Evolutionary conservation across 2,329 filamentous ascomycete genomes (phyloP), one percentile per base, ranked within the genome.

Genomic region (Escovopsis sp.): DNA sequence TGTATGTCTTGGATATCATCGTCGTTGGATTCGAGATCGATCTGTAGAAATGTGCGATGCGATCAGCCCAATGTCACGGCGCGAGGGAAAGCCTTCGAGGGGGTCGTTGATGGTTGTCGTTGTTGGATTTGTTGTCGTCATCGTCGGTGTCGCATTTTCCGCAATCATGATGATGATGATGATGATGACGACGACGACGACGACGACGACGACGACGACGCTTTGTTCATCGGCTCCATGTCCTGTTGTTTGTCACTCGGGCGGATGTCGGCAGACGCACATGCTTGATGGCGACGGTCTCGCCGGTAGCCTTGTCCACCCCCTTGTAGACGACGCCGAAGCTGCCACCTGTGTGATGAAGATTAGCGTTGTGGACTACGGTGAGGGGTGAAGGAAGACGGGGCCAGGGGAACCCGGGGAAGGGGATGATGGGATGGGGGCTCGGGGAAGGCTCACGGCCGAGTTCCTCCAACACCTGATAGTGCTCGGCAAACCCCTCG

Each of bases 1-100:
- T 98, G 88, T 39, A 98, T 96, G 54, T 98, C 90, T 57, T 87
- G 81, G 40, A 98, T 94, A 54, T 98, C 90, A 62, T 98, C 90
- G 58, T 93, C 88, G 65, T 86, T 96, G 39, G 88, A 93, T 62
- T 98, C 90, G 52, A 98, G 83, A 57, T 98, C 90, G 57, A 98
- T 96, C 86, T 96, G 38, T 15, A 41, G n/a, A 25, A 7, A 15
- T 11, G 7, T 15, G 34, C 19, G 15, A n/a, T 16, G 8, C 30
- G 27, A 26, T 16, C 21, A 37, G 31, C 18, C 8, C 4, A n/a
- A n/a, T n/a, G n/a, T n/a, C n/a, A n/a, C 21, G 21, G 11, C 11
- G 21, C 21, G n/a, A n/a, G n/a, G n/a, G n/a, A n/a, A n/a, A n/a
- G n/a, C n/a, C n/a, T n/a, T n/a, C n/a, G n/a, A n/a, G n/a, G n/a